These are phyloP conservation scores for Nidula microcarpa DNA, from an alignment of 768 basidiomycete genomes.

Conservation along the genomic window DNA sequence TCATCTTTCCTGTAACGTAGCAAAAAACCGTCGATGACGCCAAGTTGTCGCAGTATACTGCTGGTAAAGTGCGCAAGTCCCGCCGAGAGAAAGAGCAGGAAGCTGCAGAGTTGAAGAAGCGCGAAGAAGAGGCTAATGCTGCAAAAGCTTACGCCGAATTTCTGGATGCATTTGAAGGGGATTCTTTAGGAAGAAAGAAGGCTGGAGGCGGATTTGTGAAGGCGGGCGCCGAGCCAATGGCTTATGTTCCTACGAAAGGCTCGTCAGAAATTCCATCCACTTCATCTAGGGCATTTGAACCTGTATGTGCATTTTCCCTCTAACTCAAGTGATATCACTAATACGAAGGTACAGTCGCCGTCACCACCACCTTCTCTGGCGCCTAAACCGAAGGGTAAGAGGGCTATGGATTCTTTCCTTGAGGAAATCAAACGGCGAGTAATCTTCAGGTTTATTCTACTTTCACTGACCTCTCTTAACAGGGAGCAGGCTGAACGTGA, in stretches of 20 bases:
- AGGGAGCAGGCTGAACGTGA: slow-evolving; percentile 95
- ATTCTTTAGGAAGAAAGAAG: slow-evolving; percentile 49
- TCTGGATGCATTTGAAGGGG: slow-evolving; percentile 79
- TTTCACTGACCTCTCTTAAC: neutral
- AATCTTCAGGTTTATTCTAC: neutral
- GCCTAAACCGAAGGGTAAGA: slow-evolving; percentile 86
- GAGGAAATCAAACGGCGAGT: slow-evolving; percentile 91
- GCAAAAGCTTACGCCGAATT: slow-evolving; percentile 83
- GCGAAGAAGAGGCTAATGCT: slow-evolving; percentile 77
- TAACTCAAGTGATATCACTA: neutral
- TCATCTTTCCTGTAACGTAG: slow-evolving; percentile 47
- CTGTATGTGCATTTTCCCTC: slow-evolving; percentile 4
- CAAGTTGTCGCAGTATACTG: slow-evolving; percentile 81
- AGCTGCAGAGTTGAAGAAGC: slow-evolving; percentile 84
- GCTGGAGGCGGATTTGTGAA: slow-evolving; percentile 58
- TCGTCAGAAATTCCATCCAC: slow-evolving; percentile 15
- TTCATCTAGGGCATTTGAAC: slow-evolving; percentile 18
- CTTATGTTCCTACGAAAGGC: slow-evolving; percentile 39
- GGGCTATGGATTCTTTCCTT: slow-evolving; percentile 94
- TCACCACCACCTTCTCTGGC: slow-evolving; percentile 47
- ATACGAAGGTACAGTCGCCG: slow-evolving; percentile 37
- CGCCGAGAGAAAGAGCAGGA: slow-evolving; percentile 91
- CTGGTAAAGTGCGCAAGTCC: slow-evolving; percentile 87
- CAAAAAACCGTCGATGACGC: slow-evolving; percentile 83
- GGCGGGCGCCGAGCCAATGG: slow-evolving; percentile 50